Base-by-base conservation (phyloP, 2,329 filamentous ascomycete species). In the Orbilia javanica region DNA sequence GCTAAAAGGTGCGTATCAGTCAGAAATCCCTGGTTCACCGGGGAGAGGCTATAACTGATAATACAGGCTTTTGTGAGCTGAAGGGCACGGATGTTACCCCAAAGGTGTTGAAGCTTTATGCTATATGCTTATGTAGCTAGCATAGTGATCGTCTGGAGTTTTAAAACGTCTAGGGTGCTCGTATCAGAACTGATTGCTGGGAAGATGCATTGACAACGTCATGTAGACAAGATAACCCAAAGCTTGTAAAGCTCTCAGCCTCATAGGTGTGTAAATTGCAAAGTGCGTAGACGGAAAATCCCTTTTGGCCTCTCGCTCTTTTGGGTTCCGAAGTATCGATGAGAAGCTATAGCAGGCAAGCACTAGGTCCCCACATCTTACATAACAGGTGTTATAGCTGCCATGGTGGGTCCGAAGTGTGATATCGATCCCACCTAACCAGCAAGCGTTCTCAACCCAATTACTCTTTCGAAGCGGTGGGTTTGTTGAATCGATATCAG, bases 261-360 rank as follows among this genome's bases (percentile, higher is more conserved):
- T 65, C 68, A 42, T 36, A 48, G 48, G 22, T 42, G 36, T 36
- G 68, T 57, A 55, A 57, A 72, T 44, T 48, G 42, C 6, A 3
- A n/a, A 44, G 39, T 36, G 13, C 8, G 57, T 42, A 42, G 62
- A 31, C n/a, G n/a, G 44, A 44, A 63, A 29, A 44, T 10, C 68
- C 31, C 46, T 60, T 60, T 57, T 0, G 34, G 34, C 22, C 25
- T 64, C 42, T 52, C 39, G 62, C 60, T 60, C 34, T 60, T 57
- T 66, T 73, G 64, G 60, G 69, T 73, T 73, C 69, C 69, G 69
- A 73, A 73, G 60, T 65, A 60, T 73, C 69, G 69, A 66, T 73
- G 60, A 52, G 66, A 29, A 60, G 55, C 55, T 60, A 60, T 42
- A 60, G 31, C 27, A 60, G 20, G 27, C 34, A 6, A 60, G 55